phyloP scores from a whole-genome alignment of 306 rosid species.

The Begonia fuchsioides region DNA sequence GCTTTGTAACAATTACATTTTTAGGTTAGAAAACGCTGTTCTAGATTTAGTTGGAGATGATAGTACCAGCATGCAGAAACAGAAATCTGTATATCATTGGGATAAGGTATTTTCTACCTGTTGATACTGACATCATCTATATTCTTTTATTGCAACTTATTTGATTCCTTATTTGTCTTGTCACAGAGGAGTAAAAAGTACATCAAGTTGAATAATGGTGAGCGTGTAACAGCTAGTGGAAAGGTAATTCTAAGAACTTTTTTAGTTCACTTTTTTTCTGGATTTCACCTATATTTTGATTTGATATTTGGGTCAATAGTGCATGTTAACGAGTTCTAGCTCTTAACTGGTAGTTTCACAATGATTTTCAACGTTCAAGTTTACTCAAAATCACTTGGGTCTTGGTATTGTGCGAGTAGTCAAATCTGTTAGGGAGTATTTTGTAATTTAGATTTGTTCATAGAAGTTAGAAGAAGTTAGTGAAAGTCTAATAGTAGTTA shows the following conservation, averaged over 20 bases:
- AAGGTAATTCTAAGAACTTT: slow-evolving; percentile 32
- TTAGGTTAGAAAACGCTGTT: slow-evolving; percentile 79
- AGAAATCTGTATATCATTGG: slow-evolving; percentile 82
- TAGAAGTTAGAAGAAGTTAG: no score
- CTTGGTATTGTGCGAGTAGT: no score
- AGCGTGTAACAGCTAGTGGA: slow-evolving; percentile 86
- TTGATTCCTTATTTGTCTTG: slow-evolving; percentile 1
- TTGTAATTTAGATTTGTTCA: no score
- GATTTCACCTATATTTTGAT: background rate
- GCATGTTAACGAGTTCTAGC: no score
- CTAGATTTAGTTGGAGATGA: slow-evolving; percentile 87
- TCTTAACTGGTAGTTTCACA: no score
- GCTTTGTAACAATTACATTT: background rate
- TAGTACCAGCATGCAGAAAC: slow-evolving; percentile 62
- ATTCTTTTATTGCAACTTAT: no score
- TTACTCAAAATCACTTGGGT: no score
- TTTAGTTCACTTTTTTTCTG: background rate
- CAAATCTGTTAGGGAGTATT: no score
- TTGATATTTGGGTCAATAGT: no score
- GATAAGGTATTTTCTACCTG: slow-evolving; percentile 42
- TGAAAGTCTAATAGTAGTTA: no score
- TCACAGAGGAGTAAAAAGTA: slow-evolving; percentile 81
- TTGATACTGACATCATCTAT: slow-evolving; percentile 1
- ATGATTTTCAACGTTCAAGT: no score
- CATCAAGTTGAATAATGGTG: slow-evolving; percentile 73